These are phyloP conservation scores for Nakazawaea populi DNA, from an alignment of 805 yeast genomes.

Conservation along the genomic window DNA sequence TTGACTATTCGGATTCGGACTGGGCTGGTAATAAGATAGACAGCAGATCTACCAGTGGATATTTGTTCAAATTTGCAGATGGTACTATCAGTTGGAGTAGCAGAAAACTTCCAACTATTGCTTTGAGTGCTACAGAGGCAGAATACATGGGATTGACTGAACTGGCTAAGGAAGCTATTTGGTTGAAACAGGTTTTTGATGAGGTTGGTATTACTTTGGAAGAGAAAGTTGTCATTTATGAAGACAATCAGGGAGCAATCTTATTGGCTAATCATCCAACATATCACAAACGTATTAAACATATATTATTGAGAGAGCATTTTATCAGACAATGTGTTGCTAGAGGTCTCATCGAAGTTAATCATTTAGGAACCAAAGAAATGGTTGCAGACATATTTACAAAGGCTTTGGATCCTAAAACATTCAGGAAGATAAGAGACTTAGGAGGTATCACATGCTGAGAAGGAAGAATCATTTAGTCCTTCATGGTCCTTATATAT, in stretches of 20 bases:
- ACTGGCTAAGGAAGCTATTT: conserved; percentile 9
- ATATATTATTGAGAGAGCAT: background rate
- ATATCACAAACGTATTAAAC: background rate
- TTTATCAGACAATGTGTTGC: background rate
- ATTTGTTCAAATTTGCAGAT: background rate
- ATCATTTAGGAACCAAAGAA: background rate
- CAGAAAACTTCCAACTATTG: conserved; percentile 13
- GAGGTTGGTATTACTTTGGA: background rate
- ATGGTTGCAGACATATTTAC: background rate
- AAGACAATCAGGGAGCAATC: conserved; percentile 6
- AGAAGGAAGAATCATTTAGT: no score
- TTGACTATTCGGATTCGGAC: conserved; percentile 14
- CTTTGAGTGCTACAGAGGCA: conserved; percentile 14
- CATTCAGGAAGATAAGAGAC: background rate
- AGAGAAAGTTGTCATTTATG: conserved; percentile 5
- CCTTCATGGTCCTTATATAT: no score
- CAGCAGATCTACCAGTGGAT: conserved; percentile 10
- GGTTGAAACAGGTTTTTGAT: conserved; percentile 9
- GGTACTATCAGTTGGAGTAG: conserved; percentile 16
- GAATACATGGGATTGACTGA: conserved; percentile 12
- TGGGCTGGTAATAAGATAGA: conserved; percentile 5
- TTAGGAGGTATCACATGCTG: background rate
- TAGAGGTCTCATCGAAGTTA: background rate
- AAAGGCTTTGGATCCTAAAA: background rate
- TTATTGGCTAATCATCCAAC: background rate